Conservation (phyloP, 164 flowering plant genomes). For the Berberis thunbergii region DNA sequence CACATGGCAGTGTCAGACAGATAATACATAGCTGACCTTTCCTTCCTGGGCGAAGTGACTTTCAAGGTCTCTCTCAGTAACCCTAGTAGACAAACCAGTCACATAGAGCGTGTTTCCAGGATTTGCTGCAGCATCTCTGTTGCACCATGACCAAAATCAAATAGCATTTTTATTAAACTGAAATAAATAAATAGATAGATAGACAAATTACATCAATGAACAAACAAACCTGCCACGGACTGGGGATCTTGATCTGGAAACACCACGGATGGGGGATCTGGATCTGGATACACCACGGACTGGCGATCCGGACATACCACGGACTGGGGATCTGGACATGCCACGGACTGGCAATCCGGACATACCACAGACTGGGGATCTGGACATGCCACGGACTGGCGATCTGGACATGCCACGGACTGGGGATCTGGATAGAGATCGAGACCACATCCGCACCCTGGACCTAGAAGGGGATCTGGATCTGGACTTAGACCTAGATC, state of each 20-base stretch:
- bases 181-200: background rate
- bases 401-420: too few relatives aligned
- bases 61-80: slow-evolving; percentile 66
- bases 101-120: slow-evolving; percentile 86
- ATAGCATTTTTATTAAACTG: background rate
- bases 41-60: slow-evolving; percentile 79
- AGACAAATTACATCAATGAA: background rate
- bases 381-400: background rate
- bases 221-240: slow-evolving; percentile 53
- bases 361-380: slow-evolving; percentile 21
- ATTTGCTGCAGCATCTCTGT: slow-evolving; percentile 35
- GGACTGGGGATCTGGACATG: too few relatives aligned
- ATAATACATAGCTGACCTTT: slow-evolving; percentile 37
- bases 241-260: background rate
- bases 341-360: too few relatives aligned
- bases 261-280: too few relatives aligned
- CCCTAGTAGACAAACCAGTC: slow-evolving; percentile 78
- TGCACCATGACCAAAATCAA: background rate
- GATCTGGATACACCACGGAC: too few relatives aligned
- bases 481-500: slow-evolving; percentile 40
- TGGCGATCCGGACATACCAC: too few relatives aligned
- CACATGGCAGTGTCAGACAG: background rate
- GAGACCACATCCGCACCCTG: slow-evolving; percentile 20
- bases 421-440: slow-evolving; percentile 37
- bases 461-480: slow-evolving; percentile 28